A percentile compares a stretch with the other conserved stretches of the same genome.
Conservation (phyloP, 768 basidiomycete species). For the Candolleomyces eurysporus region DNA sequence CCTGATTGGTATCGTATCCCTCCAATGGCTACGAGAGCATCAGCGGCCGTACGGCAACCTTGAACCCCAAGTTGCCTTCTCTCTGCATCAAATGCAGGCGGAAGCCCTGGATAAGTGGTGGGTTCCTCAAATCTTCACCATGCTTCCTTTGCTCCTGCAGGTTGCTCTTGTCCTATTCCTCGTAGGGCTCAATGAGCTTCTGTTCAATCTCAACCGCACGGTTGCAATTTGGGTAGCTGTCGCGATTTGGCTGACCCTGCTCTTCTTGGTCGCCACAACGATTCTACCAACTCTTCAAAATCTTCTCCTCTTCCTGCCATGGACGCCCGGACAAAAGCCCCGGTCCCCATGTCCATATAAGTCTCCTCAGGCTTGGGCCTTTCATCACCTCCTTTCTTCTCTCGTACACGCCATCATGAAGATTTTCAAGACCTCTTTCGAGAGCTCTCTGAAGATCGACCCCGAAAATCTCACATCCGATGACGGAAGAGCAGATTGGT, state of each 20-base stretch:
- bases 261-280: constrained; percentile 20
- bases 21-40: constrained; percentile 22
- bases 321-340: neutral
- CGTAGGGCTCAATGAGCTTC: constrained; percentile 23
- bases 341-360: constrained; percentile 10
- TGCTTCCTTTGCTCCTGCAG: constrained; percentile 28
- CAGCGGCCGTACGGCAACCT: constrained; percentile 8
- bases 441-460: neutral
- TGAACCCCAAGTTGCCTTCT: constrained; percentile 8
- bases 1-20: constrained; percentile 17
- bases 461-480: neutral
- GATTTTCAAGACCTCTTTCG: neutral
- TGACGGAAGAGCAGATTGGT: neutral
- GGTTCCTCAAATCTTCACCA: constrained; percentile 25
- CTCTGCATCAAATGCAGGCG: constrained; percentile 25
- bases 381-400: constrained; percentile 5
- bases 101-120: constrained; percentile 26
- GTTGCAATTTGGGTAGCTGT: constrained; percentile 20
- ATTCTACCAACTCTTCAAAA: constrained; percentile 22
- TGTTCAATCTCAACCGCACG: constrained; percentile 21
- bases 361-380: constrained; percentile 9
- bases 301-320: neutral
- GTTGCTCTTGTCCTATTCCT: constrained; percentile 28
- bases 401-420: neutral
- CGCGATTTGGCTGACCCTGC: constrained; percentile 18